Conservation (phyloP, 169 alveolate genomes). For the Eimeria sp. region DNA sequence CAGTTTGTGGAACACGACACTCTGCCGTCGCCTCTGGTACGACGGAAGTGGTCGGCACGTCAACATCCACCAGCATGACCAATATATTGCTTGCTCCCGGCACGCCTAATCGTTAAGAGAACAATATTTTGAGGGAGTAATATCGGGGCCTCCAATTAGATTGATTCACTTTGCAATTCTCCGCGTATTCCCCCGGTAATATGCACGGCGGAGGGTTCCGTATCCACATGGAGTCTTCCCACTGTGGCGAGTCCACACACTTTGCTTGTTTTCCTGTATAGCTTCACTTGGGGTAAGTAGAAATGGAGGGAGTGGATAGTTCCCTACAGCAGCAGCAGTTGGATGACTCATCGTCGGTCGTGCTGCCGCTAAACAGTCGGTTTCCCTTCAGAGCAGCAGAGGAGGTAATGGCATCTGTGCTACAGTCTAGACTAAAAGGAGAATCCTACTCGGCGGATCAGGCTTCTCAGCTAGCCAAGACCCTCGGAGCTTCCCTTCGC, state of each 20-base stretch:
- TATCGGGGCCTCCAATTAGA: neutral
- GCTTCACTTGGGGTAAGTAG: neutral
- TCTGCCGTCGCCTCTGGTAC: neutral
- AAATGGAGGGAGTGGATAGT: slow-evolving; percentile 3
- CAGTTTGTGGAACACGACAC: neutral
- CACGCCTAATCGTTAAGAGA: neutral
- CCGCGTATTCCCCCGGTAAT: neutral
- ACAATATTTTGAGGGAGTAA: neutral
- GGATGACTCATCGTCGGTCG: slow-evolving; percentile 35
- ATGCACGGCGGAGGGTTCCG: neutral
- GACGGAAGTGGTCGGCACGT: neutral
- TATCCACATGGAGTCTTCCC: neutral
- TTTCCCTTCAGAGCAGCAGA: slow-evolving; percentile 64
- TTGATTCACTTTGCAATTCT: neutral
- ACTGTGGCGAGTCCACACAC: neutral
- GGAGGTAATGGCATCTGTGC: slow-evolving; percentile 47
- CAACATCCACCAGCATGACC: neutral
- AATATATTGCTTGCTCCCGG: neutral
- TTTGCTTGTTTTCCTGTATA: neutral
- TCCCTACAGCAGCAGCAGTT: slow-evolving; percentile 23
- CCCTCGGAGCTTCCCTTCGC: slow-evolving; percentile 19
- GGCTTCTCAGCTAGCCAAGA: slow-evolving; percentile 47
- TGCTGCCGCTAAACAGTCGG: slow-evolving; percentile 54
- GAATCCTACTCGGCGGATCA: slow-evolving; percentile 52
- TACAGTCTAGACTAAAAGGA: slow-evolving; percentile 32